phyloP scores from a whole-genome alignment of 2,329 filamentous ascomycete genomes.

The Herpotrichia juniperi region DNA sequence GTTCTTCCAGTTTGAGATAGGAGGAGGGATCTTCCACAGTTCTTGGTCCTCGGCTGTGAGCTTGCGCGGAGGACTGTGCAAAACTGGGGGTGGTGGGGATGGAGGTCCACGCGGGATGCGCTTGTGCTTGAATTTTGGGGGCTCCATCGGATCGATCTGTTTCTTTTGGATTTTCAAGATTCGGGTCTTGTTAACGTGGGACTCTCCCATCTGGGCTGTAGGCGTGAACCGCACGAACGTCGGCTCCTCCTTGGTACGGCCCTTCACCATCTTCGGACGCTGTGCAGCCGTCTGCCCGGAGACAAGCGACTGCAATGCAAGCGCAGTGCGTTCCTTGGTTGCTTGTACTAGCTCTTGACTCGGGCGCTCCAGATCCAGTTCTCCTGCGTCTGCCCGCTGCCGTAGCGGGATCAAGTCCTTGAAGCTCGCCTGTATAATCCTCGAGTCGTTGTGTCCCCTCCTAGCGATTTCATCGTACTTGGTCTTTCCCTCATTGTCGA shows the following conservation, averaged over 20 bases:
- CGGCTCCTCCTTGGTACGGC: slow-evolving; percentile 78
- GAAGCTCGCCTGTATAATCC: slow-evolving; percentile 93
- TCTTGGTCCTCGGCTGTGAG: slow-evolving; percentile 97
- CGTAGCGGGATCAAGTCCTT: slow-evolving; percentile 94
- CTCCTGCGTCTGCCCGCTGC: slow-evolving; percentile 89
- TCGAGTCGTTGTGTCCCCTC: slow-evolving; percentile 81
- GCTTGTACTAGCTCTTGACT: slow-evolving; percentile 82
- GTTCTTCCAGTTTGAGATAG: slow-evolving; percentile 99
- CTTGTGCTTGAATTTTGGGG: slow-evolving; percentile 98
- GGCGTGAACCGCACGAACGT: slow-evolving; percentile 97
- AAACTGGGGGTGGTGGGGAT: slow-evolving; percentile 88
- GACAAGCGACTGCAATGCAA: slow-evolving; percentile 81
- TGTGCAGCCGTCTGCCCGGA: slow-evolving; percentile 87
- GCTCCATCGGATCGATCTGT: slow-evolving; percentile 93
- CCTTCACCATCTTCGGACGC: slow-evolving; percentile 93
- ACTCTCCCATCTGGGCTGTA: slow-evolving; percentile 94
- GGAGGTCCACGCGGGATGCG: slow-evolving; percentile 94
- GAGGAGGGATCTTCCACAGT: slow-evolving; percentile 89
- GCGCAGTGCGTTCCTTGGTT: slow-evolving; percentile 86
- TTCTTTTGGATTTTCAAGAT: slow-evolving; percentile 99
- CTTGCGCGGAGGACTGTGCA: slow-evolving; percentile 94
- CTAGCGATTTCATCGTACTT: slow-evolving; percentile 95
- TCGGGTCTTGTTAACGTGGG: slow-evolving; percentile 76
- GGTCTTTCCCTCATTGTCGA: slow-evolving; percentile 89
- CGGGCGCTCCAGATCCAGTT: slow-evolving; percentile 85